phyloP scores from a whole-genome alignment of 495 filamentous ascomycete species.

The Podospora pseudoanserina region DNA sequence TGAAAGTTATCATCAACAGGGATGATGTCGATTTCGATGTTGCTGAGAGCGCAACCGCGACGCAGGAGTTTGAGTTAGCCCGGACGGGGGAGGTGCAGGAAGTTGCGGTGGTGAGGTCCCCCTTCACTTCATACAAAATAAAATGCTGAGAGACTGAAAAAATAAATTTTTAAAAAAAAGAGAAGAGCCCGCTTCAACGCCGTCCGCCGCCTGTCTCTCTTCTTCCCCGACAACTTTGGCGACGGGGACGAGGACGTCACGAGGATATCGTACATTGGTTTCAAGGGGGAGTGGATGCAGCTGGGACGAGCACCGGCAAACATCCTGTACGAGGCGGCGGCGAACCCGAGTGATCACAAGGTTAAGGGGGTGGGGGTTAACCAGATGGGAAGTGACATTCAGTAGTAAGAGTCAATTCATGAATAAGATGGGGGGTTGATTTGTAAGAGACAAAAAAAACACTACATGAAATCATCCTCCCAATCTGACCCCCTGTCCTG shows the following conservation, averaged over 20 bases:
- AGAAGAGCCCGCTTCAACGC: conserved; percentile 82
- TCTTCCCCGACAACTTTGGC: conserved; percentile 73
- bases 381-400: conserved; percentile 48
- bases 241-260: conserved; percentile 72
- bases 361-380: conserved; percentile 46
- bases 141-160: no score
- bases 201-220: conserved; percentile 70
- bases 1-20: conserved; percentile 81
- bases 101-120: conserved; percentile 56
- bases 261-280: conserved; percentile 76
- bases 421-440: neutral
- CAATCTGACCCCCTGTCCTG: conserved; percentile 60
- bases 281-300: conserved; percentile 88
- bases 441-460: neutral
- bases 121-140: neutral
- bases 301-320: conserved; percentile 77
- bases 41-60: conserved; percentile 64
- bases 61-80: conserved; percentile 73
- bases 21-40: conserved; percentile 79
- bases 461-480: conserved; percentile 72
- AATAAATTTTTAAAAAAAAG: neutral
- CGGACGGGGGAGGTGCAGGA: conserved; percentile 83
- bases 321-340: conserved; percentile 88
- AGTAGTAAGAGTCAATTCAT: conserved; percentile 8
- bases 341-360: conserved; percentile 82